phyloP scores from a whole-genome alignment of 73 alveolate species.

The Tetrahymena thermophila region DNA sequence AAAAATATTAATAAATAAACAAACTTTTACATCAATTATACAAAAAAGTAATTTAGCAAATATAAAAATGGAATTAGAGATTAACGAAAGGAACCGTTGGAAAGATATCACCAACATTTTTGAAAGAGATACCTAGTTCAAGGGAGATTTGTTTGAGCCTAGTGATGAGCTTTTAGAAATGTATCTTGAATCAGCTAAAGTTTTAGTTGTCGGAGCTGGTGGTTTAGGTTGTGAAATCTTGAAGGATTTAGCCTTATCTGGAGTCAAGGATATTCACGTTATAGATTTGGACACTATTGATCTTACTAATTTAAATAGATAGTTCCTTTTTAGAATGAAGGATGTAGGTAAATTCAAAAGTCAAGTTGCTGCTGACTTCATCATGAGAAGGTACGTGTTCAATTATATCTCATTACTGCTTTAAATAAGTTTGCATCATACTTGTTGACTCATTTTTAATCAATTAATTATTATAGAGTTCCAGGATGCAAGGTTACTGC shows the following conservation, averaged over 20 bases:
- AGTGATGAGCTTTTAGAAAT: background rate
- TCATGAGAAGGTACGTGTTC: conserved; percentile 64
- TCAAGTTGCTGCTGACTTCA: conserved; percentile 97
- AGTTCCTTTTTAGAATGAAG: conserved; percentile 93
- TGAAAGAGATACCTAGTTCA: background rate
- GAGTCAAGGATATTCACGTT: conserved; percentile 88
- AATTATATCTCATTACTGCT: conserved; percentile 53
- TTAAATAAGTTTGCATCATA: background rate
- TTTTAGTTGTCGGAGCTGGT: conserved; percentile 99
- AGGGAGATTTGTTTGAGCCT: background rate
- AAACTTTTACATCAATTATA: background rate
- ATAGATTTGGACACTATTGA: conserved; percentile 98
- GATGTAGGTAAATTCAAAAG: conserved; percentile 97
- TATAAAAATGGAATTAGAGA: background rate
- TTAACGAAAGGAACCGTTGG: background rate
- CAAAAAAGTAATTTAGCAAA: background rate
- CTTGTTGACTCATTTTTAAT: background rate
- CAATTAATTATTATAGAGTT: background rate
- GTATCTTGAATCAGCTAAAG: conserved; percentile 44
- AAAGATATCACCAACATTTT: background rate
- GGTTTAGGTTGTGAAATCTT: conserved; percentile 99
- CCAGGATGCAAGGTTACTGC: conserved; percentile 57
- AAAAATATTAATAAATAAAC: background rate
- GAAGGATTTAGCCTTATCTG: conserved; percentile 89
- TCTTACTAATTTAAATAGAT: conserved; percentile 96